These are phyloP conservation scores for Mucor sp. DNA, from an alignment of 371 early-diverging fungal genomes.

Conservation along the genomic window DNA sequence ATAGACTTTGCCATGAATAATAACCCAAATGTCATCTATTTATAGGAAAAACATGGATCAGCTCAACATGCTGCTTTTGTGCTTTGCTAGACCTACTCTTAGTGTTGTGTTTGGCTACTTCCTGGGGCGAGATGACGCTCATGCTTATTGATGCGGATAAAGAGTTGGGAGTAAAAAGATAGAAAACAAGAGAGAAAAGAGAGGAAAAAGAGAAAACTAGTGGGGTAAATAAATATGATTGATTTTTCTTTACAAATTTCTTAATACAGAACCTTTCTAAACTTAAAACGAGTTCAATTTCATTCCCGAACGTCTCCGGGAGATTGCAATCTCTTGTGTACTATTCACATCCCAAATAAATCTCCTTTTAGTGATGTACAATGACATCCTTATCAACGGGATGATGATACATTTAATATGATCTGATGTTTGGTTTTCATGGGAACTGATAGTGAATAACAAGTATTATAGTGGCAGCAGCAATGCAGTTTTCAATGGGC, in stretches of 20 bases:
- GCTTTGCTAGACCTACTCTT: constrained; percentile 26
- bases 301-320: constrained; percentile 3
- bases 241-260: background rate
- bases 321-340: background rate
- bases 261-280: background rate
- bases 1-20: constrained; percentile 82
- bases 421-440: background rate
- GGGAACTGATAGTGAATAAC: background rate
- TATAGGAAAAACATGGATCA: background rate
- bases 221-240: background rate
- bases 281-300: background rate
- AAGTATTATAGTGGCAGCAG: background rate
- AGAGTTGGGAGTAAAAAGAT: constrained; percentile 9
- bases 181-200: background rate
- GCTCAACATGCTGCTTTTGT: background rate
- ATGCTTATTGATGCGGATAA: constrained; percentile 1
- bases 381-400: background rate
- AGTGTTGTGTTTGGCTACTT: constrained; percentile 75
- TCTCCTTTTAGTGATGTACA: background rate
- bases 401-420: background rate
- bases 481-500: background rate
- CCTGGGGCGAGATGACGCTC: constrained; percentile 39
- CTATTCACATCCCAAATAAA: background rate
- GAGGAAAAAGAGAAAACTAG: constrained; percentile 4
- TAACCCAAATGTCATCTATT: constrained; percentile 80